Evolutionary conservation across 2,329 filamentous ascomycete genomes (phyloP).

Genomic region (Hawksworthiomyces lignivorus): DNA sequence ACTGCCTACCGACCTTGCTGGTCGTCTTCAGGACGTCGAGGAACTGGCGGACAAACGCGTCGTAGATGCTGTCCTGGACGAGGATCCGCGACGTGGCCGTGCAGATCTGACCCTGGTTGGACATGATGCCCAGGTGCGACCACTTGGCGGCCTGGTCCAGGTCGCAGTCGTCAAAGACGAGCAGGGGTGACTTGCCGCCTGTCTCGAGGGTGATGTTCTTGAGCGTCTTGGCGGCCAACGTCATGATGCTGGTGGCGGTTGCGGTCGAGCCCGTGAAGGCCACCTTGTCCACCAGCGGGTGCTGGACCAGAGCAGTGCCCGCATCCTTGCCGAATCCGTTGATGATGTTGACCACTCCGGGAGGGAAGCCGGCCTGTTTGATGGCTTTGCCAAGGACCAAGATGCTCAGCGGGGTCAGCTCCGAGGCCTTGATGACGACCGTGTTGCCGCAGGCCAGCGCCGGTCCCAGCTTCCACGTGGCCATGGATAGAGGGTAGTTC

Average conservation of each 20-base stretch:
- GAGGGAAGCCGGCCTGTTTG: slow-evolving; percentile 64
- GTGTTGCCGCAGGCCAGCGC: slow-evolving; percentile 54
- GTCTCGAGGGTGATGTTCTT: slow-evolving; percentile 54
- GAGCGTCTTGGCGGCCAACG: slow-evolving; percentile 50
- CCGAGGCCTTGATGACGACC: slow-evolving; percentile 53
- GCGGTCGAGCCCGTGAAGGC: slow-evolving; percentile 66
- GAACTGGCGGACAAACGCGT: slow-evolving; percentile 56
- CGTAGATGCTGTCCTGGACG: slow-evolving; percentile 49
- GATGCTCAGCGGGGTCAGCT: slow-evolving; percentile 54
- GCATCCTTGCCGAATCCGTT: slow-evolving; percentile 60
- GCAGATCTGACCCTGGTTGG: slow-evolving; percentile 55
- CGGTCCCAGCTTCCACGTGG: slow-evolving; percentile 65
- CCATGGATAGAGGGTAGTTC: slow-evolving; percentile 68
- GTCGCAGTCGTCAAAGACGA: slow-evolving; percentile 55
- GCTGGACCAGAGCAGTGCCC: slow-evolving; percentile 57
- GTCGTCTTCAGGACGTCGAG: slow-evolving; percentile 48
- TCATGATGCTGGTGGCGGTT: slow-evolving; percentile 62
- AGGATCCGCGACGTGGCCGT: slow-evolving; percentile 53
- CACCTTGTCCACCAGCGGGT: slow-evolving; percentile 61
- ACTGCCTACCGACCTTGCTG: slow-evolving; percentile 59
- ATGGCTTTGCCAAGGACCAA: slow-evolving; percentile 56
- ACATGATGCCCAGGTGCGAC: slow-evolving; percentile 39
- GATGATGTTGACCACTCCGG: slow-evolving; percentile 65
- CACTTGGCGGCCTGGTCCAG: slow-evolving; percentile 54
- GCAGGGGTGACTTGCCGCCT: slow-evolving; percentile 51